Evolutionary conservation across 495 filamentous ascomycete genomes (phyloP), one percentile per base, ranked within the genome.

Genomic region (Extremus antarcticus): DNA sequence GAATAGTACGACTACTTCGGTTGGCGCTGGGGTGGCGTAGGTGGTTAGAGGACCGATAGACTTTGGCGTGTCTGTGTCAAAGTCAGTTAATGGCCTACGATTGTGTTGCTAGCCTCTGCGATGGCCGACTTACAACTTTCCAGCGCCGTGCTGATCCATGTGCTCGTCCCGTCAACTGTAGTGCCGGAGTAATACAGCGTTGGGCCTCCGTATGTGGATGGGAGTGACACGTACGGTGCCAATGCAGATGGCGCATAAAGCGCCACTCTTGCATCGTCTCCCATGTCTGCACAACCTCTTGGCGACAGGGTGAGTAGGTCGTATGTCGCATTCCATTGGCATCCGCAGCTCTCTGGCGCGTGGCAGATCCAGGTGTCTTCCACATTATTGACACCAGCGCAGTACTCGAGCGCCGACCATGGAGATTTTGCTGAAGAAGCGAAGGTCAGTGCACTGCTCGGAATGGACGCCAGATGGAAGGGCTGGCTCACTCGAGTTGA

Each of bases 261-360:
- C 10, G 57, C 57, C 3, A 60, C 57, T 47, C 57, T 43, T 8
- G 52, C 57, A 21, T 60, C 53, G 2, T 15, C 32, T 2, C 53
- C 53, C 53, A 60, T 60, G 15, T 50, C 57, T 35, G 50, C 45
- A 46, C 57, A 60, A 2, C 38, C 57, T 35, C 49, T 24, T 23
- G 41, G 22, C 15, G 21, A 11, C 16, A 57, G 49, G 7, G 17
- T 20, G 2, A 47, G 50, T 23, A 57, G 48, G 23, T 40, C 45
- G 20, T 41, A 19, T 3, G 45, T 50, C 9, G 48, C 16, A 20
- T 41, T 43, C 53, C 52, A 61, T 3, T 51, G 16, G 24, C 54
- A 61, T 9, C 58, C 58, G 54, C 53, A 61, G 53, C 47, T 56
- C 29, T 56, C 53, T 2, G 53, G 54, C 3, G 54, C 38, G 29